Percentiles rank a stretch among this genome's conserved stretches.
phyloP scores from a whole-genome alignment of 192 early-diverging fungal genomes.

The Obelidium mucronatum region DNA sequence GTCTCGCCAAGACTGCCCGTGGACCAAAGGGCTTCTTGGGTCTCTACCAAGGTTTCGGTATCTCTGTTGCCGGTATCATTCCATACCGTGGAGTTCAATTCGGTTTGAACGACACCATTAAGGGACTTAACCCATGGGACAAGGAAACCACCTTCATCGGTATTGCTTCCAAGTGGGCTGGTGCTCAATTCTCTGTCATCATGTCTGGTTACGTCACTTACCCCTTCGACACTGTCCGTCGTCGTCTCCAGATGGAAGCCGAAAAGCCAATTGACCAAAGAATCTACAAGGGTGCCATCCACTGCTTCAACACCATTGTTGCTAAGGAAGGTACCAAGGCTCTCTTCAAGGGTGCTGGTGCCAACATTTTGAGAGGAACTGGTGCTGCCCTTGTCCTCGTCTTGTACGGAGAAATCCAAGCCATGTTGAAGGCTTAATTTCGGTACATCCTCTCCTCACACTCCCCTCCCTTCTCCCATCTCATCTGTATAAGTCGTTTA shows the following conservation, averaged over 20 bases:
- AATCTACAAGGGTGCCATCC: slow-evolving; percentile 77
- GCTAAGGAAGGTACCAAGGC: slow-evolving; percentile 87
- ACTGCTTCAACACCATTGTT: slow-evolving; percentile 90
- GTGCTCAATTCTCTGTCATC: slow-evolving; percentile 54
- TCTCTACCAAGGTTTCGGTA: slow-evolving; percentile 95
- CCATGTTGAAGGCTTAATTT: slow-evolving; percentile 18
- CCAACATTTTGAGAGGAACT: slow-evolving; percentile 98
- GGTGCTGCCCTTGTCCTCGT: slow-evolving; percentile 96
- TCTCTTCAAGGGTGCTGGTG: slow-evolving; percentile 98
- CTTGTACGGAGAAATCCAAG: slow-evolving; percentile 55
- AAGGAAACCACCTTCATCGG: slow-evolving; percentile 44
- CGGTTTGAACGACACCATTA: slow-evolving; percentile 79
- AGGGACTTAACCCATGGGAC: slow-evolving; percentile 53
- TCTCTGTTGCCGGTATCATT: slow-evolving; percentile 91
- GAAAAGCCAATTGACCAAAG: slow-evolving; percentile 73
- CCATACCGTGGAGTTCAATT: slow-evolving; percentile 88
- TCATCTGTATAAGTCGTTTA: not conserved
- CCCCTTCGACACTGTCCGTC: slow-evolving; percentile 95
- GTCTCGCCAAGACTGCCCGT: slow-evolving; percentile 71
- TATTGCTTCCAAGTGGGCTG: slow-evolving; percentile 40
- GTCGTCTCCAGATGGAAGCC: slow-evolving; percentile 96
- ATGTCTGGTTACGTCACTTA: slow-evolving; percentile 90
- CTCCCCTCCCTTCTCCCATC: not conserved
- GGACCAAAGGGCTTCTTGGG: slow-evolving; percentile 43
- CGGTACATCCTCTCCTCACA: not conserved